Evolutionary conservation across 805 yeast genomes (phyloP).

Genomic region (Cyberlindnera misumaiensis): DNA sequence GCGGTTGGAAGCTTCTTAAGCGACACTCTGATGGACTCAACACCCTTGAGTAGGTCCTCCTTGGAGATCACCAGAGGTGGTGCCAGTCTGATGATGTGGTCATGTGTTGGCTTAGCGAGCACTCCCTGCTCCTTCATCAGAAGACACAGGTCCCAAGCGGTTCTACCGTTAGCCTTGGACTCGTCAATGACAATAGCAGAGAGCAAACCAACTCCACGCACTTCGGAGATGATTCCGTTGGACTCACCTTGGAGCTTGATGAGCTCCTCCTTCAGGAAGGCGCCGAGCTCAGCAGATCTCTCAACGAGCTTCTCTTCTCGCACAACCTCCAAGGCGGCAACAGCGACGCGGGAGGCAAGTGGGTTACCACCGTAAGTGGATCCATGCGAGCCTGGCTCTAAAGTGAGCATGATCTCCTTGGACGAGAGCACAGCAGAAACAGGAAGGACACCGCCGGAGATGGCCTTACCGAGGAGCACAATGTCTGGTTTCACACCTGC

Average conservation of each 20-base stretch:
- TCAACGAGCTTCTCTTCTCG: constrained; percentile 80
- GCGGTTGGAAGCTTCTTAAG: constrained; percentile 50
- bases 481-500: constrained; percentile 78
- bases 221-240: constrained; percentile 49
- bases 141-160: constrained; percentile 95
- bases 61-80: constrained; percentile 91
- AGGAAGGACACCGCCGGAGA: constrained; percentile 91
- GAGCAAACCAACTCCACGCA: constrained; percentile 69
- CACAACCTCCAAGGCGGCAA: constrained; percentile 88
- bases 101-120: constrained; percentile 95
- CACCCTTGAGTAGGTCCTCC: constrained; percentile 79
- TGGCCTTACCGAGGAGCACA: constrained; percentile 86
- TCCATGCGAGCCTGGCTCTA: constrained; percentile 95
- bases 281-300: constrained; percentile 69
- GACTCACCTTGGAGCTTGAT: constrained; percentile 44
- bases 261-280: constrained; percentile 55
- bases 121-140: constrained; percentile 85
- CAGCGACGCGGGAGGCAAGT: constrained; percentile 84
- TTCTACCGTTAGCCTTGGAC: constrained; percentile 73
- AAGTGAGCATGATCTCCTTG: constrained; percentile 79
- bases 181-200: constrained; percentile 90
- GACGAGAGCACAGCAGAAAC: constrained; percentile 89
- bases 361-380: constrained; percentile 98
- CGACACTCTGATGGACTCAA: constrained; percentile 59
- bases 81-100: constrained; percentile 89